Evolutionary conservation across 78 protist genomes (phyloP), one percentile per base, ranked within the genome.

Genomic region (Neovahlkampfia damariscottae): DNA sequence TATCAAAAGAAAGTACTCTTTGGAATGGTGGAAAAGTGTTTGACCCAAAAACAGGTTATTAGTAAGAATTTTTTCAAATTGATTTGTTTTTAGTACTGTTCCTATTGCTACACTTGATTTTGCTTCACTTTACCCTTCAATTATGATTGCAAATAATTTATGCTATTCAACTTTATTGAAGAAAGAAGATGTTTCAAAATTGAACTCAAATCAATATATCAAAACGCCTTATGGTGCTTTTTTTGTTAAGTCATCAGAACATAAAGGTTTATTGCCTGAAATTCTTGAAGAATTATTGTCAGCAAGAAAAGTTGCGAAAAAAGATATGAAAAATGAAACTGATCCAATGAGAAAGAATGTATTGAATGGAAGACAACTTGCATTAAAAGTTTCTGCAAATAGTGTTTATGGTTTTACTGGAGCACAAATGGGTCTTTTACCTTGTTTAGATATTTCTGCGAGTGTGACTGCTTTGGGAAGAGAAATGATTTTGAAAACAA

Each of bases 401-500:
- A 95, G 99, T 8, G 99, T 98, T n/a, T 98, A 98, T 82, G 99
- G 99, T 30, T 98, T 98, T 81, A 97, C 99, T 3, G 99, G 99
- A 9, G 97, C 99, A 4, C 82, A 87, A 40, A 95, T 89, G 6
- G 99, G 99, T 31, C 86, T 91, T 81, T 84, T 98, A 40, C 99
- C 99, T 0, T 96, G 99, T 69, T 73, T 94, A 9, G 94, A 86
- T 66, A 93, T 98, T 66, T 84, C 96, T 8, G 34, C 94, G 10
- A 36, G 88, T 5, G 99, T 97, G 31, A 98, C 99, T 7, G 86
- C 96, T 4, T 98, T 84, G 85, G 99, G 99, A 1, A 91, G 99
- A 30, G 79, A 90, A 31, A 98, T 98, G 99, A 90, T 98, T 39
- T 89, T 90, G 41, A 37, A 0, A 31, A 96, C 99, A 9, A 92